These are phyloP conservation scores for Umbelopsis isabellina DNA, from an alignment of 192 early-diverging fungal genomes.

Conservation along the genomic window DNA sequence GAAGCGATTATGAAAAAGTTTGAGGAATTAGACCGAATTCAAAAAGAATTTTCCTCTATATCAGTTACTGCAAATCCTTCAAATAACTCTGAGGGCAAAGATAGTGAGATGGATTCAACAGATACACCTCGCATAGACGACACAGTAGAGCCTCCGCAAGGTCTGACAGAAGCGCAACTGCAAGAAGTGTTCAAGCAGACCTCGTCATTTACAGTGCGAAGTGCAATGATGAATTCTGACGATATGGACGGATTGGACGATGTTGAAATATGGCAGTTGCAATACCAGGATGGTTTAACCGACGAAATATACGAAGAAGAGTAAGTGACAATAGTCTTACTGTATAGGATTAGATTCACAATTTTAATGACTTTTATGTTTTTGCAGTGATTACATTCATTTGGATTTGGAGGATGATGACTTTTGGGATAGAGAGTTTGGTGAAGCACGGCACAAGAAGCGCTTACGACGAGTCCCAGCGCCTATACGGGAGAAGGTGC, in stretches of 20 bases:
- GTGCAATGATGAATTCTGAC: slow-evolving; percentile 61
- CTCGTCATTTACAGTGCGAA: slow-evolving; percentile 80
- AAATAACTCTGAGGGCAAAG: neutral
- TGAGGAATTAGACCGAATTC: slow-evolving; percentile 89
- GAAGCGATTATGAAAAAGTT: slow-evolving; percentile 99
- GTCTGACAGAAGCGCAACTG: slow-evolving; percentile 75
- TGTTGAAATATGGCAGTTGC: slow-evolving; percentile 79
- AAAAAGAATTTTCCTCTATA: slow-evolving; percentile 66
- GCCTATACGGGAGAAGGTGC: slow-evolving; percentile 48
- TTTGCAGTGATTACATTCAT: slow-evolving; percentile 69
- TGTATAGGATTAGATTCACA: neutral
- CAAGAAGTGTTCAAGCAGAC: slow-evolving; percentile 92
- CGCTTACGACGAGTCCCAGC: slow-evolving; percentile 41
- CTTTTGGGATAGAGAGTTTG: slow-evolving; percentile 77
- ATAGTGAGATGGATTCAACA: neutral
- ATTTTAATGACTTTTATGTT: slow-evolving; percentile 19
- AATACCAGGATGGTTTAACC: slow-evolving; percentile 72
- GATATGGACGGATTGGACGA: slow-evolving; percentile 64
- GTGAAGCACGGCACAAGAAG: slow-evolving; percentile 48
- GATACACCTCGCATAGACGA: slow-evolving; percentile 20
- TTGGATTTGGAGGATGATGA: slow-evolving; percentile 68
- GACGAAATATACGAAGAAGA: slow-evolving; percentile 83
- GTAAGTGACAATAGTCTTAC: slow-evolving; percentile 40
- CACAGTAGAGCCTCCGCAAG: slow-evolving; percentile 25
- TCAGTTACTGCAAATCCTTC: slow-evolving; percentile 1